Conservation (phyloP, 2,329 filamentous ascomycete genomes). For the Sphaerulina vaccinii region DNA sequence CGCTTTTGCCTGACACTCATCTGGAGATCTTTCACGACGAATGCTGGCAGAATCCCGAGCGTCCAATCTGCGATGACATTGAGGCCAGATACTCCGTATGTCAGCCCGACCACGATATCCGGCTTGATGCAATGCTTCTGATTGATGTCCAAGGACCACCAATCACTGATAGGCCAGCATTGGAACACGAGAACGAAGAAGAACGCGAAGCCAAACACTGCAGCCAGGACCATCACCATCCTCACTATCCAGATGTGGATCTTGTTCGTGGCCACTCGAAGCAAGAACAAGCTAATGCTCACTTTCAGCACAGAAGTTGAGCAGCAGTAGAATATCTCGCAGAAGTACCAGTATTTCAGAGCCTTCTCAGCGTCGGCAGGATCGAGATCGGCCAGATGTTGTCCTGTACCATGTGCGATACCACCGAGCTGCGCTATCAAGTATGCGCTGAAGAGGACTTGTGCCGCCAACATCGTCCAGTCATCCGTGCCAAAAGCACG, state of each 20-base stretch:
- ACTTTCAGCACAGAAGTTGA: slow-evolving; percentile 51
- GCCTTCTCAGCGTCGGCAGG: slow-evolving; percentile 25
- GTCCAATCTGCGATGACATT: slow-evolving; percentile 45
- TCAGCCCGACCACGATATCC: slow-evolving; percentile 49
- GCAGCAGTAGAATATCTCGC: slow-evolving; percentile 55
- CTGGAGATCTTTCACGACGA: slow-evolving; percentile 44
- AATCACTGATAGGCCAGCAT: slow-evolving; percentile 53
- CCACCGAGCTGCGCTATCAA: slow-evolving; percentile 42
- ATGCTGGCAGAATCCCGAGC: slow-evolving; percentile 43
- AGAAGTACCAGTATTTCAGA: slow-evolving; percentile 54
- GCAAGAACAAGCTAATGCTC: slow-evolving; percentile 55
- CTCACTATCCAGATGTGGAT: slow-evolving; percentile 50
- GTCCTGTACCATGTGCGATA: slow-evolving; percentile 42
- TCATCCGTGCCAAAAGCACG: slow-evolving; percentile 45
- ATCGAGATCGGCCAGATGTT: slow-evolving; percentile 38
- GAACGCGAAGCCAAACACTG: slow-evolving; percentile 49
- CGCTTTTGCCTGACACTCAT: slow-evolving; percentile 42
- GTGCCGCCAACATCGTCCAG: slow-evolving; percentile 42
- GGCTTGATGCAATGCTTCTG: slow-evolving; percentile 44
- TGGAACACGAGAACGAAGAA: slow-evolving; percentile 55
- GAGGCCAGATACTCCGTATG: slow-evolving; percentile 35
- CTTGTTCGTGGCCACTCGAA: slow-evolving; percentile 50
- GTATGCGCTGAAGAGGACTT: slow-evolving; percentile 43
- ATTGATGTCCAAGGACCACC: slow-evolving; percentile 48
- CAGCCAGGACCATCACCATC: slow-evolving; percentile 47